phyloP scores from a whole-genome alignment of 2,329 filamentous ascomycete genomes.

The Harringtonia lauricola region DNA sequence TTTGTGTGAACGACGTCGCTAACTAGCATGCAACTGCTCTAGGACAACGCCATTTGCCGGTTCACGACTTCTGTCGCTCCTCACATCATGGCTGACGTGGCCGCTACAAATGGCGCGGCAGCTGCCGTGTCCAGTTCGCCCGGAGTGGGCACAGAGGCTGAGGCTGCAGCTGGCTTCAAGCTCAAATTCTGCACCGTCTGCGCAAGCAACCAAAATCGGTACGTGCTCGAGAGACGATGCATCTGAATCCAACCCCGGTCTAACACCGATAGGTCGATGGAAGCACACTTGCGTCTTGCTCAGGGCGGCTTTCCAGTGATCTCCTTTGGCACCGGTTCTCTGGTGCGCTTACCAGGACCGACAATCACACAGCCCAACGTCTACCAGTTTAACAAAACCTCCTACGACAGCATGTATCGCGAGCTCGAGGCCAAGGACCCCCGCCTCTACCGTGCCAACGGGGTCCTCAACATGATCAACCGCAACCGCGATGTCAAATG shows the following conservation, averaged over 20 bases:
- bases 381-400: conserved; percentile 95
- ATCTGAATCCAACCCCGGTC: no score
- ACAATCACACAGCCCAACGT: conserved; percentile 90
- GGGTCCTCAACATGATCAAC: conserved; percentile 89
- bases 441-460: conserved; percentile 81
- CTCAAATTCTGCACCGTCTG: conserved; percentile 98
- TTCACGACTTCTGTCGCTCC: not conserved
- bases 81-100: conserved; percentile 5
- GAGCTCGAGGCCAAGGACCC: conserved; percentile 81
- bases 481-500: conserved; percentile 88
- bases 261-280: conserved; percentile 62
- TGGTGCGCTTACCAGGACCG: conserved; percentile 86
- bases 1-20: not conserved
- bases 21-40: no score
- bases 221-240: conserved; percentile 19
- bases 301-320: conserved; percentile 87
- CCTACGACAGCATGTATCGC: conserved; percentile 88
- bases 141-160: conserved; percentile 33
- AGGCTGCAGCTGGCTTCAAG: conserved; percentile 58
- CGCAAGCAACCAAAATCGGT: conserved; percentile 96
- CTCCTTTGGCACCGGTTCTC: conserved; percentile 91
- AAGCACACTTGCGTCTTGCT: conserved; percentile 90
- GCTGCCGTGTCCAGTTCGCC: not conserved
- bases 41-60: no score
- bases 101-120: not conserved